phyloP scores from a whole-genome alignment of 805 yeast genomes.

The Ogataea salicorniae region DNA sequence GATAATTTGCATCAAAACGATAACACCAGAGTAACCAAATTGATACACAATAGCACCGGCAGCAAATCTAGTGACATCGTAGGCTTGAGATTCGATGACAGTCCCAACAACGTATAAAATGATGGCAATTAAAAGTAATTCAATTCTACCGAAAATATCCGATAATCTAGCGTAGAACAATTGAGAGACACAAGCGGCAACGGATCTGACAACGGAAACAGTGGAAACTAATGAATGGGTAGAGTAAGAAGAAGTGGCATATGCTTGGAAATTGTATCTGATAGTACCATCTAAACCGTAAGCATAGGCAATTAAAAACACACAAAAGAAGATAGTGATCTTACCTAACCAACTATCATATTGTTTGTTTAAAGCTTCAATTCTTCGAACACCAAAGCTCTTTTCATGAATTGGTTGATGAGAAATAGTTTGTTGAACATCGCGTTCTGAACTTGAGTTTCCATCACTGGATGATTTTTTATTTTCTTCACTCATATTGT shows the following conservation, averaged over 20 bases:
- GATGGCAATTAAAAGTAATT: slow-evolving; percentile 42
- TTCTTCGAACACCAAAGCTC: slow-evolving; percentile 50
- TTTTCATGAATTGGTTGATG: slow-evolving; percentile 11
- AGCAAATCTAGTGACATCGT: slow-evolving; percentile 51
- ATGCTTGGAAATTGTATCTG: slow-evolving; percentile 44
- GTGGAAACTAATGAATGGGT: slow-evolving; percentile 55
- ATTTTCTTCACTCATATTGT: not conserved
- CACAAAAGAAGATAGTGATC: slow-evolving; percentile 38
- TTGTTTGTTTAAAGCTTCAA: slow-evolving; percentile 50
- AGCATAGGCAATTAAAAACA: slow-evolving; percentile 52
- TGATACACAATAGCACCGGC: slow-evolving; percentile 58
- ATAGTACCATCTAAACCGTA: slow-evolving; percentile 54
- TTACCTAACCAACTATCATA: slow-evolving; percentile 33
- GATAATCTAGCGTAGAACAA: slow-evolving; percentile 59
- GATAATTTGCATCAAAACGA: slow-evolving; percentile 50
- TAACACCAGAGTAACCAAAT: slow-evolving; percentile 60
- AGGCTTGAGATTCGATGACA: slow-evolving; percentile 56
- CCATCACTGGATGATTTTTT: not conserved
- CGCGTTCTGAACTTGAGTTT: not conserved
- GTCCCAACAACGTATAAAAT: slow-evolving; percentile 60
- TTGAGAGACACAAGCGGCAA: slow-evolving; percentile 63
- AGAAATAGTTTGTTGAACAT: not conserved
- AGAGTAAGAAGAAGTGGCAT: slow-evolving; percentile 51
- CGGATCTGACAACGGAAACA: slow-evolving; percentile 51
- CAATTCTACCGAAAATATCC: slow-evolving; percentile 63